Conservation (phyloP, 2,329 filamentous ascomycete species). For the Graphilbum ipis-grandicollis region DNA sequence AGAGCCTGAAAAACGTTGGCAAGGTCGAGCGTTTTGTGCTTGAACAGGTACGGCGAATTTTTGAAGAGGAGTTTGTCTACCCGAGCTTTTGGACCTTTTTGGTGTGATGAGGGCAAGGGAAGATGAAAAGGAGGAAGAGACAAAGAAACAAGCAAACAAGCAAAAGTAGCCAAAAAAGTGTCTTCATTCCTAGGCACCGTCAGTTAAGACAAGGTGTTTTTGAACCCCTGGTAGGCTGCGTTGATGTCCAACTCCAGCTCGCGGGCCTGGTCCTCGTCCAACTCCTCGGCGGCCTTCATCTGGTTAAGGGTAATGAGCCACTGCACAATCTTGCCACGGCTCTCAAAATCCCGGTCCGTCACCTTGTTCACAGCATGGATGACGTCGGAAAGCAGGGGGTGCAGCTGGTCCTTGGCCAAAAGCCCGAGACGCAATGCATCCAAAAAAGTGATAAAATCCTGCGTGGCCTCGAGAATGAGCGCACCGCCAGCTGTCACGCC, state of each 20-base stretch:
- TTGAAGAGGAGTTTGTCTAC: constrained; percentile 97
- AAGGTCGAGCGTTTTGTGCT: constrained; percentile 97
- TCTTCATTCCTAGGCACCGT: too few relatives aligned
- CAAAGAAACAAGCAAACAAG: too few relatives aligned
- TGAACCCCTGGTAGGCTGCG: constrained; percentile 86
- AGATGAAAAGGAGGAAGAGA: too few relatives aligned
- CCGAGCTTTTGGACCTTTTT: constrained; percentile 98
- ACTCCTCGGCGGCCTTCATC: constrained; percentile 88
- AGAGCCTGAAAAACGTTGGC: constrained; percentile 93
- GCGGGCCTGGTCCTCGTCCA: constrained; percentile 71
- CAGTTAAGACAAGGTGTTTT: constrained; percentile 53
- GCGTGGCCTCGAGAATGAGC: constrained; percentile 76
- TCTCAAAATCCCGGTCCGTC: constrained; percentile 87
- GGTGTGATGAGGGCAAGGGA: constrained; percentile 36
- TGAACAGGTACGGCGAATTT: constrained; percentile 90
- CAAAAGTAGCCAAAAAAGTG: too few relatives aligned
- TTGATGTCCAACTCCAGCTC: constrained; percentile 90
- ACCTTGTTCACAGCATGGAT: constrained; percentile 97
- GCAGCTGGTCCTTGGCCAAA: constrained; percentile 88
- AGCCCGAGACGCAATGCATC: constrained; percentile 87
- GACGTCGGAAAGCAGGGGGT: constrained; percentile 83
- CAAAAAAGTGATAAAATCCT: constrained; percentile 96
- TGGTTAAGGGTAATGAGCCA: constrained; percentile 96
- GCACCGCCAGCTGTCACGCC: constrained; percentile 34
- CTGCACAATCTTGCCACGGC: constrained; percentile 90